Conservation (phyloP, 2,329 filamentous ascomycete genomes). For the Tympanopsis confertula region DNA sequence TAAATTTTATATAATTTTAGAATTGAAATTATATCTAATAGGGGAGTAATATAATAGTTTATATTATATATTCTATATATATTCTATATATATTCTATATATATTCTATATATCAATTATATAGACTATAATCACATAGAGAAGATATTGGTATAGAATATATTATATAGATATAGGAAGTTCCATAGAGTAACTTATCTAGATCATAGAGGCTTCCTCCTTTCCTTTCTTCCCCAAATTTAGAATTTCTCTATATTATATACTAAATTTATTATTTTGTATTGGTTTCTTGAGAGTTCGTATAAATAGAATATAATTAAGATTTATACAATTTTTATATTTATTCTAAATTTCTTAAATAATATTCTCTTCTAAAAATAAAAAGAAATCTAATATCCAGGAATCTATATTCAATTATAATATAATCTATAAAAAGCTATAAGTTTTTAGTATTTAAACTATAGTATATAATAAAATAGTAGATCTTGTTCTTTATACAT, state of each 20-base stretch:
- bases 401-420: background rate
- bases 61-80: too few relatives aligned
- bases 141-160: too few relatives aligned
- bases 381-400: conserved; percentile 1
- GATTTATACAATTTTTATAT: background rate
- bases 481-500: conserved; percentile 1
- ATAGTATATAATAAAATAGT: background rate
- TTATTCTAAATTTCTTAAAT: conserved; percentile 1
- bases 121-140: too few relatives aligned
- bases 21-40: too few relatives aligned
- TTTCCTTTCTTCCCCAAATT: too few relatives aligned
- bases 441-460: background rate
- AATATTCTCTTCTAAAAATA: background rate
- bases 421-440: background rate
- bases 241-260: background rate
- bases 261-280: background rate
- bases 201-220: too few relatives aligned
- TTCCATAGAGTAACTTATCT: too few relatives aligned
- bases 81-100: too few relatives aligned
- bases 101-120: too few relatives aligned
- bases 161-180: too few relatives aligned
- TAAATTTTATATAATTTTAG: too few relatives aligned
- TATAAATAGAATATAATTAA: background rate
- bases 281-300: background rate
- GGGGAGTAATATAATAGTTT: too few relatives aligned